These are phyloP conservation scores for Diaporthe capsici DNA, from an alignment of 2,329 filamentous ascomycete species.

Conservation along the genomic window DNA sequence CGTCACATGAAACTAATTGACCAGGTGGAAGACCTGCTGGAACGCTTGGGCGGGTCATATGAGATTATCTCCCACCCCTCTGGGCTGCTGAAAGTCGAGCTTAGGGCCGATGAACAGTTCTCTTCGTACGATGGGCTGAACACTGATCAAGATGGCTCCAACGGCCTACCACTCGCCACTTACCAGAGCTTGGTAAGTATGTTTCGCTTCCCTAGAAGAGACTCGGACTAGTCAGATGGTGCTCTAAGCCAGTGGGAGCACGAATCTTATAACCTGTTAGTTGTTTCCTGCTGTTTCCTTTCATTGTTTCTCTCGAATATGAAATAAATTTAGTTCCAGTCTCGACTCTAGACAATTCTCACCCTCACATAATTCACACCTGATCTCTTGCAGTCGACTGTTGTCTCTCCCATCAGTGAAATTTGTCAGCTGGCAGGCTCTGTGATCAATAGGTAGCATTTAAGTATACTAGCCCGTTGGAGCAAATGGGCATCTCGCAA, in stretches of 20 bases:
- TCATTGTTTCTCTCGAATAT: not conserved
- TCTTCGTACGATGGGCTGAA: not conserved
- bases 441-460: not conserved
- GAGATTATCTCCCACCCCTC: not conserved
- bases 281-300: not conserved
- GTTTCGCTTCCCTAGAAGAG: not conserved
- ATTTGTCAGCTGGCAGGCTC: not conserved
- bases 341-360: not conserved
- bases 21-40: no score
- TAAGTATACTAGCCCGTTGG: not conserved
- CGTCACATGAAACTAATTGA: not conserved
- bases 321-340: not conserved
- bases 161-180: not conserved
- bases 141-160: not conserved
- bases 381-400: not conserved
- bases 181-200: not conserved
- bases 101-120: not conserved
- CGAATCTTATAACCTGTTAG: not conserved
- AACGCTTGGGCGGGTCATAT: not conserved
- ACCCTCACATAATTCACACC: fast-evolving
- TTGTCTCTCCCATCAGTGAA: not conserved
- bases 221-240: no score
- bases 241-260: not conserved
- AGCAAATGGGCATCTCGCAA: not conserved
- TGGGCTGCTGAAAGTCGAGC: not conserved